Evolutionary conservation across 2,329 filamentous ascomycete species (phyloP).

Genomic region (Tolypocladium ophioglossoides): DNA sequence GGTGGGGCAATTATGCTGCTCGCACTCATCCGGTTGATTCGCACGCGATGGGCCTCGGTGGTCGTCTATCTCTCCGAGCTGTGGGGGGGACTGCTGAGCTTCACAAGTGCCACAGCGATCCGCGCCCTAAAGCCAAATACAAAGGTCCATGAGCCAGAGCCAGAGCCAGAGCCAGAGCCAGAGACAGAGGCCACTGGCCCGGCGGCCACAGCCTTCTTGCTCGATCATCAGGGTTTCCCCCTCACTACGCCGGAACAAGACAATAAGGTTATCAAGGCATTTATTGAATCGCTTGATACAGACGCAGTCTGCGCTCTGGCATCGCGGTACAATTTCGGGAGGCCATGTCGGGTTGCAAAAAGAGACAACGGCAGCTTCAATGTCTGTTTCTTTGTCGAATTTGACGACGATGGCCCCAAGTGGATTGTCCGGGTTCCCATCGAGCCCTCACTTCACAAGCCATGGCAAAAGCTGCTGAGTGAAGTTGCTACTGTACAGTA

Average conservation of each 20-base stretch:
- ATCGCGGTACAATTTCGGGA: conserved; percentile 9
- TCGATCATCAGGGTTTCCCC: too few relatives aligned
- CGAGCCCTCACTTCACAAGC: conserved; percentile 8
- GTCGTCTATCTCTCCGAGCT: not conserved
- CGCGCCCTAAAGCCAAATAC: not conserved
- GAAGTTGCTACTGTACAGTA: conserved; percentile 15
- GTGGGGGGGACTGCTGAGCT: not conserved
- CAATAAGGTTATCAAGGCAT: not conserved
- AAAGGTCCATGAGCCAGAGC: too few relatives aligned
- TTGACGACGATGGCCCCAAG: conserved; percentile 1
- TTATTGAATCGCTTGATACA: conserved; percentile 11
- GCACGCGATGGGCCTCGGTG: not conserved
- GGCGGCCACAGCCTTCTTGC: too few relatives aligned
- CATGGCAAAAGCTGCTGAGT: conserved; percentile 15
- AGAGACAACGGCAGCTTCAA: conserved; percentile 12
- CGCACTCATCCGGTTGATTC: conserved; percentile 1
- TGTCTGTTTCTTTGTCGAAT: conserved; percentile 12
- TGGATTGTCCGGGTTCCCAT: conserved; percentile 16
- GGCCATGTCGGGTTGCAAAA: conserved; percentile 7
- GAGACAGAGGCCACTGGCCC: not conserved
- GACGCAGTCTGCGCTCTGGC: conserved; percentile 11
- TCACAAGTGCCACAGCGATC: not conserved
- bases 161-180: too few relatives aligned
- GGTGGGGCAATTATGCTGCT: not conserved
- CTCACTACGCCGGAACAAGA: not conserved